Evolutionary conservation across 768 basidiomycete species (phyloP).

Genomic region (Chalciporus pseudorubinellus): DNA sequence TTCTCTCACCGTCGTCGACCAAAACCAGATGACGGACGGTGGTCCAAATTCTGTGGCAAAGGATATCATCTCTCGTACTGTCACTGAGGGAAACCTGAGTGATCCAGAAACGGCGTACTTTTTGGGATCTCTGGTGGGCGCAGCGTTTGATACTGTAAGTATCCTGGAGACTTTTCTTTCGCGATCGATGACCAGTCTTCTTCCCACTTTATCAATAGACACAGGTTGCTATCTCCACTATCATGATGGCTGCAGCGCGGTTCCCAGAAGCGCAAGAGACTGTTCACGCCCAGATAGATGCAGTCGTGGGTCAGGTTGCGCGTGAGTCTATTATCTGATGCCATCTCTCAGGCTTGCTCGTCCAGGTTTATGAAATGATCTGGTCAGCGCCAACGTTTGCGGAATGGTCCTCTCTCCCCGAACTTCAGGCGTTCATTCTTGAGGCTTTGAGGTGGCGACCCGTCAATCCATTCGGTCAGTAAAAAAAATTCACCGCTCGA

Average conservation of each 20-base stretch:
- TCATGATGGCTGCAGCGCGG: slow-evolving; percentile 39
- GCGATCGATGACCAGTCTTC: background rate
- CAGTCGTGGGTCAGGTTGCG: slow-evolving; percentile 34
- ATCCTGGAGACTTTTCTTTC: background rate
- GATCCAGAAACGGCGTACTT: slow-evolving; percentile 57
- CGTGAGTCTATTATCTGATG: slow-evolving; percentile 17
- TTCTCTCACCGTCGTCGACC: no score
- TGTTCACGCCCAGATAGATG: slow-evolving; percentile 38
- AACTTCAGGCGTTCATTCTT: slow-evolving; percentile 37
- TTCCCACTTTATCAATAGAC: slow-evolving; percentile 12
- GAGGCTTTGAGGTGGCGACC: slow-evolving; percentile 42
- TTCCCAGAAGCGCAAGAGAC: slow-evolving; percentile 33
- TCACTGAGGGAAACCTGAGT: slow-evolving; percentile 46
- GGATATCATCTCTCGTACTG: slow-evolving; percentile 47
- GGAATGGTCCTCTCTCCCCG: slow-evolving; percentile 32
- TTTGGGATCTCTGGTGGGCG: slow-evolving; percentile 60
- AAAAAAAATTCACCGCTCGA: no score
- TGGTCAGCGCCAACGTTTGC: slow-evolving; percentile 38
- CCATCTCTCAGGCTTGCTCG: background rate
- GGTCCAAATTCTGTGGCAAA: slow-evolving; percentile 43
- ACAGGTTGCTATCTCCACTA: slow-evolving; percentile 24
- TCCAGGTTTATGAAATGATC: background rate
- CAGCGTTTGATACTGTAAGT: slow-evolving; percentile 54
- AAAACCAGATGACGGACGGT: slow-evolving; percentile 10
- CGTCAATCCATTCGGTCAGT: slow-evolving; percentile 31